Conservation (phyloP, 306 rosid genomes). For the Malus domestica region ASM211411v1 NC_041790.1:14633501-14634000, state of each 20-base stretch:
- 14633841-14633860: background rate
- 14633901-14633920: background rate
- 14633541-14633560: background rate
- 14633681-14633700: no score
- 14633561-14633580: background rate
- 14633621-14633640: no score
- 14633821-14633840: no score
- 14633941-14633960: background rate
- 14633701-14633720: background rate
- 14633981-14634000: background rate
- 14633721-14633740: background rate
- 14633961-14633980: background rate
- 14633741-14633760: background rate
- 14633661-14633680: background rate
- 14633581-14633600: background rate
- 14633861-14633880: background rate
- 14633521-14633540: no score
- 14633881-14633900: background rate
- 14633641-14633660: background rate
- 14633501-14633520: no score
- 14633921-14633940: background rate
- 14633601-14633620: background rate
- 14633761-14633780: rapidly evolving
- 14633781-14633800: background rate
- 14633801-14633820: background rate